Evolutionary conservation across 257 asterid species (phyloP).

Genomic region (Gardenia jasminoides): DNA sequence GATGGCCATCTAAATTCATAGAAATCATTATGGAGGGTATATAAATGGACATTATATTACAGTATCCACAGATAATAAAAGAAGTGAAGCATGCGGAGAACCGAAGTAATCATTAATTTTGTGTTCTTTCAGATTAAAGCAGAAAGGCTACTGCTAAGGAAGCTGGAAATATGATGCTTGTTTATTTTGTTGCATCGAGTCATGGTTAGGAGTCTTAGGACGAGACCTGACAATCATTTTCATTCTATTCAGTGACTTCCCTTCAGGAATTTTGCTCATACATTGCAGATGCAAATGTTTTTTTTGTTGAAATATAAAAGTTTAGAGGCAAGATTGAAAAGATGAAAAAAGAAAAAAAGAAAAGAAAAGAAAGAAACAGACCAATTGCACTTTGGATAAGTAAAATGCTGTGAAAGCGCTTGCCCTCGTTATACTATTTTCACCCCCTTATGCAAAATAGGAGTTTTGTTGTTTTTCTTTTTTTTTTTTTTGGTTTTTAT

Average conservation of each 20-base stretch:
- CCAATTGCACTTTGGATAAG: background rate
- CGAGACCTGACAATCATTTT: conserved; percentile 15
- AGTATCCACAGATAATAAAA: background rate
- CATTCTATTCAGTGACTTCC: conserved; percentile 8
- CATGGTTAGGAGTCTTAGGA: background rate
- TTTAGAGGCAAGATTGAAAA: background rate
- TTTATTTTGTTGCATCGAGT: background rate
- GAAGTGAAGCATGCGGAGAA: conserved; percentile 38
- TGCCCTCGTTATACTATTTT: background rate
- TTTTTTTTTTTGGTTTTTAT: no score
- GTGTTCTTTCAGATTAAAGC: conserved; percentile 11
- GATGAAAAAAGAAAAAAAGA: no score
- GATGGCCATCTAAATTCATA: background rate
- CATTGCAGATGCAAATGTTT: background rate
- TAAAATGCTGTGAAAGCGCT: background rate
- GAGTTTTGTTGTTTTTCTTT: background rate
- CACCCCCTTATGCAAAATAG: no score
- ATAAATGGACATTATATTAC: background rate
- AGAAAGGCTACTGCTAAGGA: conserved; percentile 21
- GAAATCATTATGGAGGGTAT: background rate
- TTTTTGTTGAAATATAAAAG: background rate
- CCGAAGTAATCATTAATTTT: conserved; percentile 28
- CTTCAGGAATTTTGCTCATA: conserved; percentile 15
- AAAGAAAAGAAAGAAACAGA: background rate
- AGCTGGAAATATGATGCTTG: conserved; percentile 17